phyloP scores from a whole-genome alignment of 768 basidiomycete genomes.

The Agrocybe chaxingu region DNA sequence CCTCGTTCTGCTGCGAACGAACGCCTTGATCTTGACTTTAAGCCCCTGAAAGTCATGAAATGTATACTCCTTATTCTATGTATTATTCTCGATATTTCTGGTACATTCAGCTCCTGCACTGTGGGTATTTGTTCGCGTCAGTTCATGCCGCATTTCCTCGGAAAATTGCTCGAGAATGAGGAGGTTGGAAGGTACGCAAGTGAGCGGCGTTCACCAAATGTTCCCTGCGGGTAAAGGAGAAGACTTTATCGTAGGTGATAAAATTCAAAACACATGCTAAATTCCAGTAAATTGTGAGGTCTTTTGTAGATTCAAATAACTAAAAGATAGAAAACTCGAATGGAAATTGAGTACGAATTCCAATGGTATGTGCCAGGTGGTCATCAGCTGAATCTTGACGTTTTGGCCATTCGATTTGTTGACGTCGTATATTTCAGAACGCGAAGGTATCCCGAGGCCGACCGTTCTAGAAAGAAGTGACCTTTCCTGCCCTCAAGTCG shows the following conservation, averaged over 20 bases:
- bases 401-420: conserved; percentile 10
- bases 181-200: neutral
- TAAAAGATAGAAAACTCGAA: conserved; percentile 24
- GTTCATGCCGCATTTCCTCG: too few relatives aligned
- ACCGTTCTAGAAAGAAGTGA: neutral
- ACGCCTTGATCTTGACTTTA: too few relatives aligned
- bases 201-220: conserved; percentile 26
- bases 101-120: too few relatives aligned
- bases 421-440: conserved; percentile 30
- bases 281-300: neutral
- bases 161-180: too few relatives aligned
- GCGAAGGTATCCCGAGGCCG: conserved; percentile 15
- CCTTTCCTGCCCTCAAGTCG: neutral
- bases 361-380: conserved; percentile 25
- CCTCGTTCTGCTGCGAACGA: too few relatives aligned
- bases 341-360: conserved; percentile 40
- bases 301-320: neutral
- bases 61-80: too few relatives aligned
- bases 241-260: conserved; percentile 37
- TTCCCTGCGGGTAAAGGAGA: conserved; percentile 39
- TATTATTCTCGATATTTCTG: too few relatives aligned
- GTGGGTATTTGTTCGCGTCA: too few relatives aligned
- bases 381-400: conserved; percentile 37
- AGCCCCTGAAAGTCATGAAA: too few relatives aligned
- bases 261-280: conserved; percentile 43